These are phyloP conservation scores for Pythium brachiatum DNA, from an alignment of 352 stramenopile species.

Conservation along the genomic window DNA sequence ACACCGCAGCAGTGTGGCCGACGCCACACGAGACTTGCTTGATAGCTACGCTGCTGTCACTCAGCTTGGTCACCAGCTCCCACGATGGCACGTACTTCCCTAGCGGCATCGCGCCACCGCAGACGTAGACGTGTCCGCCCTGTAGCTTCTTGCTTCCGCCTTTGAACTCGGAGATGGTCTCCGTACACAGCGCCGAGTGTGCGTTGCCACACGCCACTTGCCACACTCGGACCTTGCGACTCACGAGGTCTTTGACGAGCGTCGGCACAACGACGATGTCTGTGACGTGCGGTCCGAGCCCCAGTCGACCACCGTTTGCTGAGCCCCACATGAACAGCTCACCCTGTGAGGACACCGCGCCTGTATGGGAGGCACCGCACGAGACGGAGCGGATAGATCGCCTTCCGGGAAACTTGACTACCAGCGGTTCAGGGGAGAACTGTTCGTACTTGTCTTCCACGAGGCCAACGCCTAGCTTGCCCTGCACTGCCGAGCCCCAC, in stretches of 20 bases:
- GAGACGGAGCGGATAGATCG: conserved; percentile 76
- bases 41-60: conserved; percentile 36
- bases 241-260: conserved; percentile 74
- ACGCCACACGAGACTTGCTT: conserved; percentile 85
- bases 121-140: conserved; percentile 87
- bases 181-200: conserved; percentile 81
- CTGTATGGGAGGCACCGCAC: conserved; percentile 85
- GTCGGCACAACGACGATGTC: conserved; percentile 71
- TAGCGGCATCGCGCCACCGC: conserved; percentile 80
- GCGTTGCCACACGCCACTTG: conserved; percentile 68
- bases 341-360: conserved; percentile 56
- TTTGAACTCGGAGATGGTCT: conserved; percentile 55
- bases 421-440: conserved; percentile 16
- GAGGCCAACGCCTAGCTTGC: conserved; percentile 88
- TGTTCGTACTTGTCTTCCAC: conserved; percentile 82
- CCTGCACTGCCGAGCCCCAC: conserved; percentile 82
- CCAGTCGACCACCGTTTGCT: conserved; percentile 89
- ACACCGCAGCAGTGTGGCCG: conserved; percentile 89
- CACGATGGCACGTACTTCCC: conserved; percentile 74
- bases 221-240: conserved; percentile 67
- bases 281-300: conserved; percentile 70
- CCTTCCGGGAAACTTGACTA: conserved; percentile 63
- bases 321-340: conserved; percentile 91
- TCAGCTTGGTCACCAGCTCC: conserved; percentile 56
- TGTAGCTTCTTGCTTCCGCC: conserved; percentile 56